Base-by-base conservation (phyloP, 2,329 filamentous ascomycete species). In the Penicillium concentricum region DNA sequence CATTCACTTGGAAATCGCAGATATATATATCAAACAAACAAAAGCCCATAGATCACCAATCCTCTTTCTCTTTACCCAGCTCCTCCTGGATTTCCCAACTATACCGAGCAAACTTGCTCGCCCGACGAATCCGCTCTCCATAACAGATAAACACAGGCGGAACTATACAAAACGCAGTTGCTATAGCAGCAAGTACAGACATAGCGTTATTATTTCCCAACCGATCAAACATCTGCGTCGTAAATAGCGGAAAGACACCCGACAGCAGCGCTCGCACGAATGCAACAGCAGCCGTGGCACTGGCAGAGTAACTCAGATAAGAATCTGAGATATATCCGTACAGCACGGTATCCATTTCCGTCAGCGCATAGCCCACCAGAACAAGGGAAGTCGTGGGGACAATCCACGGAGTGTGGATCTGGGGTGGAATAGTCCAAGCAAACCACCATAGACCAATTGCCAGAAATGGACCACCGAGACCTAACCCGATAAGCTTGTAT, bases 361-460 rank as follows among this genome's bases (percentile, higher is more conserved):
- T 81, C 24, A 78, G 62, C 0, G 77, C 77, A 63, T 78, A 82
- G 0, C 80, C 81, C 9, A 81, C 71, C 3, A 78, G 65, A 0
- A 78, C 64, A 2, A 82, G 70, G 0, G 75, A 71, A 0, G 76
- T 47, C 5, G 75, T 74, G 3, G 77, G 73, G 2, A 76, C 72
- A 8, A 78, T 67, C 73, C 77, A 79, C 24, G 72, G 71, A 0
- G 74, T 39, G 15, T 62, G 57, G 1, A 71, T 61, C 3, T 61
- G 60, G 0, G 78, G 79, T 0, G 81, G 79, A 4, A 81, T 74
- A 1, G 79, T 81, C 71, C 75, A 78, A 5, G 76, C 76, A 55
- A 82, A 80, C 72, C 73, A 76, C 74, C 78, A 80, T 0, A 82
- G 69, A 0, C 75, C 78, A 20, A 75, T 62, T 4, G 79, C 76